Conservation (phyloP, 768 basidiomycete species). For the Lactarius quietus region DNA sequence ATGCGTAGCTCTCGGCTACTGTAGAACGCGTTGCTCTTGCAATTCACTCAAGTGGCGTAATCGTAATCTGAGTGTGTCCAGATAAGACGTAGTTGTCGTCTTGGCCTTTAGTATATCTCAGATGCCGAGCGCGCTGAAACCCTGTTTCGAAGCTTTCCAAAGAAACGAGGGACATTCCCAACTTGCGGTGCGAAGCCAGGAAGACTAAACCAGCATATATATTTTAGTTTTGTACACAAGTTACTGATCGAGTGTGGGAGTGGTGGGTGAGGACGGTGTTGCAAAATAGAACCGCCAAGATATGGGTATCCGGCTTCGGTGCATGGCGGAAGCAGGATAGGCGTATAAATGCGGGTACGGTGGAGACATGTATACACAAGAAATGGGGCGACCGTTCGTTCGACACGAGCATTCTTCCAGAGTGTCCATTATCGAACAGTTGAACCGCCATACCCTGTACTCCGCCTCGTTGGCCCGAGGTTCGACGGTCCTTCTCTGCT, state of each 20-base stretch:
- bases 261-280: not conserved
- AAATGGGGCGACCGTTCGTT: not conserved
- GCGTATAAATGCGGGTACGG: not conserved
- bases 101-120: not conserved
- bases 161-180: not conserved
- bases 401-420: not conserved
- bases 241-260: not conserved
- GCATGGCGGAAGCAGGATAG: not conserved
- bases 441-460: conserved; percentile 79
- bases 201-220: not conserved
- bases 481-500: conserved; percentile 69
- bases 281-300: not conserved
- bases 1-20: not conserved
- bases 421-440: conserved; percentile 52
- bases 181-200: not conserved
- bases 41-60: not conserved
- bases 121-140: not conserved
- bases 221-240: not conserved
- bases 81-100: not conserved
- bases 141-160: not conserved
- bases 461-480: conserved; percentile 67
- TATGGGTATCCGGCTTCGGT: not conserved
- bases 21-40: not conserved
- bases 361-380: not conserved
- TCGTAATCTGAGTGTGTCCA: not conserved